Evolutionary conservation across 768 basidiomycete genomes (phyloP).

Genomic region (Serendipita sp.): DNA sequence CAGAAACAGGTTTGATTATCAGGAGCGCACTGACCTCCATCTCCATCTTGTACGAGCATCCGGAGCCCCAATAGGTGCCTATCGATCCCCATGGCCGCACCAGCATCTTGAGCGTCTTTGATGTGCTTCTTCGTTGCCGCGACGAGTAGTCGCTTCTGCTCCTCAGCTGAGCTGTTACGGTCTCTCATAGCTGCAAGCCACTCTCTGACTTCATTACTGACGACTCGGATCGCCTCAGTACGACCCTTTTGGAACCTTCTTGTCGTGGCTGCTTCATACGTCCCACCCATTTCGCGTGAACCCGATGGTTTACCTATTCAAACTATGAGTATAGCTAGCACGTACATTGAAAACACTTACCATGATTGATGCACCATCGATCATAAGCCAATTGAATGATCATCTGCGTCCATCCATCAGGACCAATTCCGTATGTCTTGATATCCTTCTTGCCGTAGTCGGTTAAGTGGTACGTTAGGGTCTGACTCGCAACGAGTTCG

Average conservation of each 20-base stretch:
- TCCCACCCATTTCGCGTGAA: constrained; percentile 41
- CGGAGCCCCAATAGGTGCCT: constrained; percentile 63
- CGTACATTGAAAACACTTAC: neutral
- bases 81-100: constrained; percentile 62
- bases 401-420: constrained; percentile 92
- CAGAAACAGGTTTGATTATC: neutral
- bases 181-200: constrained; percentile 69
- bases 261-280: constrained; percentile 93
- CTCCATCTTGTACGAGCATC: neutral
- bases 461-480: constrained; percentile 45
- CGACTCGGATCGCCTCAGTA: constrained; percentile 85
- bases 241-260: constrained; percentile 75
- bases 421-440: constrained; percentile 76
- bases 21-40: neutral
- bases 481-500: constrained; percentile 46
- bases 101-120: constrained; percentile 44
- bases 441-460: constrained; percentile 73
- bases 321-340: neutral
- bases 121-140: constrained; percentile 51
- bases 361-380: constrained; percentile 19
- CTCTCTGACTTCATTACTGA: constrained; percentile 55
- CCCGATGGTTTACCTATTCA: neutral
- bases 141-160: constrained; percentile 37
- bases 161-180: constrained; percentile 21
- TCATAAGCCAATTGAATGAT: constrained; percentile 78